Evolutionary conservation across 768 basidiomycete genomes (phyloP).

Genomic region (Boletus bicolor): DNA sequence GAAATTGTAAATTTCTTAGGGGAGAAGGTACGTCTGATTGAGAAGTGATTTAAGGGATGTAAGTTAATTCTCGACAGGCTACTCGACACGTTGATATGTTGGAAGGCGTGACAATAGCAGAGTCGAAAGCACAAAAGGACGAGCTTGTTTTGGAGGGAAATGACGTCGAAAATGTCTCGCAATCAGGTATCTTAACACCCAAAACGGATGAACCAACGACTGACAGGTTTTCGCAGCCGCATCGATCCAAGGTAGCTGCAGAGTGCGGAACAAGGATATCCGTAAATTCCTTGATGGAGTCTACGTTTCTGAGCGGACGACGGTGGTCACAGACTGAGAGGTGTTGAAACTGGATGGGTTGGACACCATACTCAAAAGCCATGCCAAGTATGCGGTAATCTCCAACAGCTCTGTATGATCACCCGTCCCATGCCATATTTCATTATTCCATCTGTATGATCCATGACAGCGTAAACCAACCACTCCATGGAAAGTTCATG

Average conservation of each 20-base stretch:
- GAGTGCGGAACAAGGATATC: conserved; percentile 99
- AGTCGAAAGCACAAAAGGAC: conserved; percentile 92
- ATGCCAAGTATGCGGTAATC: conserved; percentile 24
- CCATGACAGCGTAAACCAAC: not conserved
- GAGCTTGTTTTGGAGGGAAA: conserved; percentile 93
- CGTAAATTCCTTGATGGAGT: conserved; percentile 97
- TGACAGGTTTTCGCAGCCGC: conserved; percentile 55
- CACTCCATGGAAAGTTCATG: conserved; percentile 35
- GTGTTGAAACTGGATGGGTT: conserved; percentile 6
- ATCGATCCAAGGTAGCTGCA: conserved; percentile 93
- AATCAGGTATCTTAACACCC: conserved; percentile 62
- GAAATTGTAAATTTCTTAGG: conserved; percentile 97
- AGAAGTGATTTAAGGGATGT: not conserved
- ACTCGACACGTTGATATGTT: conserved; percentile 93
- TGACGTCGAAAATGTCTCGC: conserved; percentile 95
- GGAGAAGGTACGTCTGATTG: conserved; percentile 68
- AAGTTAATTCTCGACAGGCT: conserved; percentile 46
- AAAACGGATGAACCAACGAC: not conserved
- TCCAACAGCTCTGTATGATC: conserved; percentile 27
- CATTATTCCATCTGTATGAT: conserved; percentile 3
- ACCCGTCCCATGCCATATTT: conserved; percentile 19
- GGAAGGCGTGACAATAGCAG: conserved; percentile 75
- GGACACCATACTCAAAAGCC: conserved; percentile 10
- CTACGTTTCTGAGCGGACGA: conserved; percentile 83
- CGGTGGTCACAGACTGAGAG: conserved; percentile 44